Evolutionary conservation across 352 stramenopile species (phyloP).

Genomic region (Blastocystis sp.): DNA sequence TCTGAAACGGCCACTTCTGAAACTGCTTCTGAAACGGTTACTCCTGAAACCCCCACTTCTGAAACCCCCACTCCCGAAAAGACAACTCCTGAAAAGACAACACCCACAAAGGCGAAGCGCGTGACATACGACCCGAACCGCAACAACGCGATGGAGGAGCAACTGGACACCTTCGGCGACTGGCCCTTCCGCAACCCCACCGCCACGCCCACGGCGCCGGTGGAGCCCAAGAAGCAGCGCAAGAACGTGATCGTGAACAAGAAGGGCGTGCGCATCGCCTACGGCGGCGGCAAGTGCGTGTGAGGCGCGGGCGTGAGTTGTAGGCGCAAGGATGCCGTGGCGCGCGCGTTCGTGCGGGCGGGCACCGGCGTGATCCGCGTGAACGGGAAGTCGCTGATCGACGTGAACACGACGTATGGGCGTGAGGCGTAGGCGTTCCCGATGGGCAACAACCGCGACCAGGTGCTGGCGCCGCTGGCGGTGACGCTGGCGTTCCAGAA

Average conservation of each 20-base stretch:
- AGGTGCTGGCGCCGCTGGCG: slow-evolving; percentile 74
- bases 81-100: background rate
- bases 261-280: slow-evolving; percentile 13
- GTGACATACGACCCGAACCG: background rate
- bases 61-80: background rate
- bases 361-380: slow-evolving; percentile 84
- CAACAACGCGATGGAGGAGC: slow-evolving; percentile 73
- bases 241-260: slow-evolving; percentile 26
- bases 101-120: background rate
- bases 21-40: background rate
- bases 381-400: slow-evolving; percentile 88
- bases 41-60: background rate
- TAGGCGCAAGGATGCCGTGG: slow-evolving; percentile 86
- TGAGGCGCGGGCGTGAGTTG: background rate
- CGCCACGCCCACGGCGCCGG: background rate
- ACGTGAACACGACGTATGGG: slow-evolving; percentile 82
- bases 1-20: background rate
- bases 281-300: slow-evolving; percentile 16
- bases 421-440: slow-evolving; percentile 71
- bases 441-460: slow-evolving; percentile 67
- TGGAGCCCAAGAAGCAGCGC: background rate
- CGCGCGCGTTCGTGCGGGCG: slow-evolving; percentile 88
- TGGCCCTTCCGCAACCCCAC: background rate
- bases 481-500: slow-evolving; percentile 74
- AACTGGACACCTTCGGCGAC: slow-evolving; percentile 71